A percentile compares a stretch with the other conserved stretches of the same genome.
phyloP scores from a whole-genome alignment of 805 yeast genomes.

The Wickerhamomyces silvicola region DNA sequence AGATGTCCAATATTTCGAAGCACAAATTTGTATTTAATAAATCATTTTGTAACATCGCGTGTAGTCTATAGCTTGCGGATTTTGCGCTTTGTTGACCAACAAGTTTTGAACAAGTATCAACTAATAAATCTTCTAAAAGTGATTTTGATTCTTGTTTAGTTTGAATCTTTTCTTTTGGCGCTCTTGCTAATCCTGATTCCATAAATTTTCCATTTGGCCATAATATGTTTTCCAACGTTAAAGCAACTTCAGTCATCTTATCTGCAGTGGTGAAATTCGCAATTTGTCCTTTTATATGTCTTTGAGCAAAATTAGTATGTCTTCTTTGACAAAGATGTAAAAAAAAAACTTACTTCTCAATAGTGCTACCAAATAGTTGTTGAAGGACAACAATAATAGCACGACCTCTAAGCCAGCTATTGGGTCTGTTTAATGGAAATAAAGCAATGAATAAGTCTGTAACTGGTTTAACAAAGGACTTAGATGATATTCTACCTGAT shows the following conservation, averaged over 20 bases:
- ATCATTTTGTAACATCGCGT: constrained; percentile 69
- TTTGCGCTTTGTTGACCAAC: constrained; percentile 65
- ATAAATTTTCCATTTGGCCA: constrained; percentile 54
- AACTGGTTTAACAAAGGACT: constrained; percentile 70
- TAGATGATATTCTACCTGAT: constrained; percentile 16
- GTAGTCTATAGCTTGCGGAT: constrained; percentile 53
- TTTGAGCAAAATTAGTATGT: no score
- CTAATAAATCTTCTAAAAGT: constrained; percentile 49
- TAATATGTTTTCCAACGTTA: constrained; percentile 23
- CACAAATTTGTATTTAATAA: constrained; percentile 59
- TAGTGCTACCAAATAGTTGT: constrained; percentile 81
- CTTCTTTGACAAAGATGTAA: no score
- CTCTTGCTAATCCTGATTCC: constrained; percentile 39
- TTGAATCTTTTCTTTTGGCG: constrained; percentile 42
- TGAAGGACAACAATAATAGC: constrained; percentile 78
- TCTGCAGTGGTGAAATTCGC: constrained; percentile 36
- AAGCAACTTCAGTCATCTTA: constrained; percentile 36
- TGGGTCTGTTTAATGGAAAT: constrained; percentile 58
- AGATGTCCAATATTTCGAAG: constrained; percentile 50
- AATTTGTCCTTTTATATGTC: constrained; percentile 32
- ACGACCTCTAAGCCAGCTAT: constrained; percentile 78
- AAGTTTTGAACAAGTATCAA: constrained; percentile 61
- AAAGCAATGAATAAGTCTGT: constrained; percentile 67
- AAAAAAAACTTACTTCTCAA: no score
- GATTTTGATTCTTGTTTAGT: constrained; percentile 53